These are phyloP conservation scores for Hirschfeldia incana DNA, from an alignment of 345 rosid species.

Conservation along the genomic window DNA sequence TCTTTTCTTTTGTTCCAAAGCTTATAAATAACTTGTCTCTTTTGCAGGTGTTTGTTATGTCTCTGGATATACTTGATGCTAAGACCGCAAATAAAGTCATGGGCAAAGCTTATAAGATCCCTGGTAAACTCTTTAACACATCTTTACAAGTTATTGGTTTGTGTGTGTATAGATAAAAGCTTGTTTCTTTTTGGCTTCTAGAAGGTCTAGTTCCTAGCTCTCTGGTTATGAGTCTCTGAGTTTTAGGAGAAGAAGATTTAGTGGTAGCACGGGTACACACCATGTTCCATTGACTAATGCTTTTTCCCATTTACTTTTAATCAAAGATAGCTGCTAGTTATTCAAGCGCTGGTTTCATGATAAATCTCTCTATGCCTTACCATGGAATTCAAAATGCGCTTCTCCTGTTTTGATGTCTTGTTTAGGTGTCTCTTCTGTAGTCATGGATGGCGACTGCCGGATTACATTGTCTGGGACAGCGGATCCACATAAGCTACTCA, in stretches of 20 bases:
- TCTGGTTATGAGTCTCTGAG: background rate
- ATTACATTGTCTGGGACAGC: conserved; percentile 8
- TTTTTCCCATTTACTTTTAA: background rate
- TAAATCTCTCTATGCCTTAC: background rate
- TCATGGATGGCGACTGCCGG: background rate
- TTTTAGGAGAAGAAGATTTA: background rate
- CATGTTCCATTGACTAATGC: background rate
- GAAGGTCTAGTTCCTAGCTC: background rate
- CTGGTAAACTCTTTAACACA: conserved; percentile 3
- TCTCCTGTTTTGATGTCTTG: background rate
- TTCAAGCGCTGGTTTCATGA: background rate
- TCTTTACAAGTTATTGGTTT: background rate
- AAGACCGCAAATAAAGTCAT: background rate
- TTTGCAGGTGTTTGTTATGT: conserved; percentile 9
- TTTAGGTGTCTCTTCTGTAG: conserved; percentile 19
- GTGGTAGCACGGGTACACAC: background rate
- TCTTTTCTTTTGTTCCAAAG: too few relatives aligned
- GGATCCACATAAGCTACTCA: background rate
- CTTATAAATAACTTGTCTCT: too few relatives aligned
- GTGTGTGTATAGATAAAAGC: background rate
- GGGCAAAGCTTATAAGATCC: background rate
- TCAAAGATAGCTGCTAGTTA: too few relatives aligned
- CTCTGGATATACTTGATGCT: background rate
- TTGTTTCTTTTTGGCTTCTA: background rate
- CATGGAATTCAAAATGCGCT: background rate